Base-by-base conservation (phyloP, 257 asterid species). In the Solanum ossicruentum region DNA sequence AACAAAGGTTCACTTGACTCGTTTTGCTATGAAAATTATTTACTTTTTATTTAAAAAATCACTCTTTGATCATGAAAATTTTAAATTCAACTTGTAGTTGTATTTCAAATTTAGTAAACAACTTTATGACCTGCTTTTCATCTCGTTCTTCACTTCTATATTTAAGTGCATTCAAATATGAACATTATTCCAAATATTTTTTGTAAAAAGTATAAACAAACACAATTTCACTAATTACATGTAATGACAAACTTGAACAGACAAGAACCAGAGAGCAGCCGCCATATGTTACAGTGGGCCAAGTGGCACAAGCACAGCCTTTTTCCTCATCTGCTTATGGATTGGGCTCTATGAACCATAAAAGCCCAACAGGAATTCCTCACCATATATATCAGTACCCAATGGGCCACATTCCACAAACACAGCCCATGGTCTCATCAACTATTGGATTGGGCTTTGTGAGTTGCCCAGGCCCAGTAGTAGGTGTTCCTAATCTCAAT, bases 401-500 rank as follows among this genome's bases (percentile, higher is more conserved):
- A 45, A 39, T 61, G 49, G 85, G 86, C 60, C 89, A 39, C 20
- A 39, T 55, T 32, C 88, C 56, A 71, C 79, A 77, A 13, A 78
- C 80, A 16, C 88, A 87, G 18, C 87, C 85, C 1, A 41, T 84
- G 3, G 65, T 67, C 80, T 20, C 88, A 75, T 55, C 86, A 21
- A 8, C 66, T 23, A 43, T 57, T 85, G 92, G 88, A 84, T 73
- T 84, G 85, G 87, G 84, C 6, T 18, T 51, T 65, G 70, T 39
- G 63, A 86, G 84, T 39, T 84, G 47, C 2, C 54, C 65, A 8
- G 93, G 91, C 86, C 89, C 89, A 84, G 9, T n/a, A 84, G 8
- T n/a, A 71, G 83, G 83, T 72, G 82, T 90, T 45, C 91, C 92
- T 49, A 88, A 88, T 87, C 90, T 88, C 47, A 87, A 87, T 82